Evolutionary conservation across 2,329 filamentous ascomycete genomes (phyloP), one percentile per base, ranked within the genome.

Genomic region (Ustulina deusta): DNA sequence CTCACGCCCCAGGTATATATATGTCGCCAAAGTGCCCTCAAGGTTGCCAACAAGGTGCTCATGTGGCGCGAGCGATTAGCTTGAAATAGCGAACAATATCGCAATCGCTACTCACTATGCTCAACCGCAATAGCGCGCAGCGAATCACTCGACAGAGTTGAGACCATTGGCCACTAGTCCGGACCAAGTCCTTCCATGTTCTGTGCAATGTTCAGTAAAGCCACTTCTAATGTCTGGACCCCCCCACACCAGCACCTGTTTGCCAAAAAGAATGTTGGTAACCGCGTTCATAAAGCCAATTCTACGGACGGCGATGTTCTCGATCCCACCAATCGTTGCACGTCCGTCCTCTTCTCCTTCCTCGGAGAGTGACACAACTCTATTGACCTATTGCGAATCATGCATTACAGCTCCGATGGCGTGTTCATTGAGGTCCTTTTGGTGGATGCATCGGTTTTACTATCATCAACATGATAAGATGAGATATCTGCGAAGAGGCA

Each of bases 11-110:
- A 38, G 10, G 11, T 67, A 61, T 68, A 58, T 65, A 38, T 69
- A 63, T 56, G 13, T 60, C 29, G 27, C 17, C 6, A 29, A 46
- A 63, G 40, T 49, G 38, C 63, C 65, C 56, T 66, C 69, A 65
- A 61, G 65, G 68, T 69, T 54, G 58, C 69, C 69, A 63, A 40
- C 66, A 61, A 55, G 69, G 69, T 70, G 42, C 68, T 66, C 69
- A 52, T 40, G 13, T 42, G 17, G 29, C 40, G 40, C 29, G n/a
- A 42, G 34, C n/a, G 36, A 49, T 61, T 40, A 42, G 42, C 29
- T 20, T 20, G 11, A 27, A 20, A 48, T 42, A 42, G 32, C 17
- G 38, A 42, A 49, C 20, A 65, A 40, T 57, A 48, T 63, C 44
- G 38, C 44, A 36, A 42, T 59, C 36, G 29, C 13, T 54, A 20